Evolutionary conservation across 768 basidiomycete genomes (phyloP).

Genomic region (Tephrocybe sp.): DNA sequence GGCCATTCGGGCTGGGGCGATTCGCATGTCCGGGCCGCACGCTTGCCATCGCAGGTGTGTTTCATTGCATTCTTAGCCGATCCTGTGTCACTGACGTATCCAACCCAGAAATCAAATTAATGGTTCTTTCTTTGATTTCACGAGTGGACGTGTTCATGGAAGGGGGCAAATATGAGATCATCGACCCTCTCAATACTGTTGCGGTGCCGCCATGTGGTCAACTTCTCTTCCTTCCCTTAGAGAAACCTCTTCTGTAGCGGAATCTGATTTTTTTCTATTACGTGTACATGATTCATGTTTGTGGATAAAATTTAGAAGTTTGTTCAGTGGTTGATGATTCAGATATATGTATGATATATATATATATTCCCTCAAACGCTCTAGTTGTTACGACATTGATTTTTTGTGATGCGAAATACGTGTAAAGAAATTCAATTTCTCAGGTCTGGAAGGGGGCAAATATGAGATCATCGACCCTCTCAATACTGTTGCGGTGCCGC

Average conservation of each 20-base stretch:
- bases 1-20: constrained; percentile 6
- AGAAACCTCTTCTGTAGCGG: neutral
- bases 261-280: no score
- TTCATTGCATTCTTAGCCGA: neutral
- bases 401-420: no score
- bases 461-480: constrained; percentile 7
- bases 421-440: no score
- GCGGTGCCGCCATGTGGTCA: constrained; percentile 4
- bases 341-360: no score
- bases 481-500: constrained; percentile 7
- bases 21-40: constrained; percentile 6
- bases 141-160: constrained; percentile 8
- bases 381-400: no score
- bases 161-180: constrained; percentile 3
- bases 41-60: constrained; percentile 7
- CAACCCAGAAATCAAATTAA: constrained; percentile 4
- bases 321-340: no score
- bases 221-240: constrained; percentile 1
- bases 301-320: no score
- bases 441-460: constrained; percentile 7
- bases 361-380: no score
- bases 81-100: neutral
- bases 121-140: constrained; percentile 2
- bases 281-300: no score
- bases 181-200: constrained; percentile 8